Percentiles rank a stretch among this genome's conserved stretches.
Evolutionary conservation across 495 filamentous ascomycete species (phyloP).

Genomic region (Xylaria telfairii): DNA sequence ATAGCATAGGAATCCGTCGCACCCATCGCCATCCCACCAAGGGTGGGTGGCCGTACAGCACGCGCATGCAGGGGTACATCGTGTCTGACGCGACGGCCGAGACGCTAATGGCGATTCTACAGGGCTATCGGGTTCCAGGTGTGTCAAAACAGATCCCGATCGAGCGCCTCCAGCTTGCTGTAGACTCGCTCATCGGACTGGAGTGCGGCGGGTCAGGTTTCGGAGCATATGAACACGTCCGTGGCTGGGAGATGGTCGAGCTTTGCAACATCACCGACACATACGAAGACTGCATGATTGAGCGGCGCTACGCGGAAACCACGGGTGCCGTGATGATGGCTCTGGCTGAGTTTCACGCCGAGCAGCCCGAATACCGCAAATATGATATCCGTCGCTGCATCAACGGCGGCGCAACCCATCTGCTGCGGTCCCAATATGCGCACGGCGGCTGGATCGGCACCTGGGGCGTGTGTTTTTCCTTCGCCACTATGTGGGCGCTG

Average conservation of each 20-base stretch:
- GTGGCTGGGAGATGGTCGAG: conserved; percentile 71
- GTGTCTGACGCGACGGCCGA: conserved; percentile 84
- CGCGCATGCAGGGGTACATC: conserved; percentile 78
- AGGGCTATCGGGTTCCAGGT: conserved; percentile 68
- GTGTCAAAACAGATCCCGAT: conserved; percentile 68
- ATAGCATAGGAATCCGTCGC: conserved; percentile 66
- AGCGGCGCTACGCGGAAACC: conserved; percentile 87
- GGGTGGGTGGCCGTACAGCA: conserved; percentile 85
- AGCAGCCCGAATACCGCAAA: conserved; percentile 70
- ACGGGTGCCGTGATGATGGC: conserved; percentile 80
- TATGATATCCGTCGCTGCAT: conserved; percentile 71
- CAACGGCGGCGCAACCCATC: conserved; percentile 66
- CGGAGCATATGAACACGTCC: conserved; percentile 76
- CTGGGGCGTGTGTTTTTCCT: conserved; percentile 90
- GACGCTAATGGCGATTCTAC: conserved; percentile 72
- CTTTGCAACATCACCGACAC: conserved; percentile 83
- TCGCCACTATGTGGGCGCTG: conserved; percentile 82
- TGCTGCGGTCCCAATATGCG: conserved; percentile 66
- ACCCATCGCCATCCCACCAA: conserved; percentile 81
- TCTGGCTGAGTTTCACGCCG: conserved; percentile 68
- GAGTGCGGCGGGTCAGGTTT: conserved; percentile 83
- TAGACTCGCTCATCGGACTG: conserved; percentile 83
- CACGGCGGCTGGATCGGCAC: conserved; percentile 85
- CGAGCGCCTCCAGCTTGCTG: conserved; percentile 71
- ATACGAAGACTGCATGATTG: conserved; percentile 85